A percentile compares a stretch with the other conserved stretches of the same genome.
Evolutionary conservation across 1,284 basidiomycete genomes (phyloP).

Genomic region (Sphaerobolus stellatus): DNA sequence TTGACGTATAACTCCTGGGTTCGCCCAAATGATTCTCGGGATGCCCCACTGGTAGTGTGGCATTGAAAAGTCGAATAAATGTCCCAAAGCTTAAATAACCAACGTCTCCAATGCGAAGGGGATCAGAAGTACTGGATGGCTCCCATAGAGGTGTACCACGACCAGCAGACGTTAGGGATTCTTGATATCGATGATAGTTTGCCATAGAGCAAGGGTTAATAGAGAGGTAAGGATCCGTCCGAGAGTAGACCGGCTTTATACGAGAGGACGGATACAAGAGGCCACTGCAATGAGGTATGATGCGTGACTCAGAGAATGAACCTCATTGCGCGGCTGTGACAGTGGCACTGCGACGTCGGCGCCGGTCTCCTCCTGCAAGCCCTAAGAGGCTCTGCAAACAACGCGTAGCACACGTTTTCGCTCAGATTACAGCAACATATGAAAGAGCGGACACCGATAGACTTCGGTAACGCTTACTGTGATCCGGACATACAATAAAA

Average conservation of each 20-base stretch:
- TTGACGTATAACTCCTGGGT: slow-evolving; percentile 2
- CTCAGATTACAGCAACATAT: too few species aligned
- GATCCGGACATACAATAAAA: too few species aligned
- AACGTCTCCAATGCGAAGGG: slow-evolving; percentile 7
- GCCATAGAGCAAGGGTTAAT: neutral
- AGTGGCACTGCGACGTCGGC: neutral
- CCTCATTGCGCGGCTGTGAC: neutral
- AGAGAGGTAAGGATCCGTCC: neutral
- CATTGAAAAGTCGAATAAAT: slow-evolving; percentile 10
- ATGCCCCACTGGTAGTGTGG: slow-evolving; percentile 6
- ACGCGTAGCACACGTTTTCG: too few species aligned
- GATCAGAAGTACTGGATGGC: neutral
- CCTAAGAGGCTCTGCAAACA: neutral
- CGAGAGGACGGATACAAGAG: neutral
- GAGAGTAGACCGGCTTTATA: neutral
- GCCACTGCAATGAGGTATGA: neutral
- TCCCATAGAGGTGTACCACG: slow-evolving; percentile 10
- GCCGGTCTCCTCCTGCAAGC: neutral
- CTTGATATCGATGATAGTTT: slow-evolving; percentile 7
- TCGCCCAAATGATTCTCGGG: slow-evolving; percentile 8
- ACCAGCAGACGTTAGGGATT: slow-evolving; percentile 5
- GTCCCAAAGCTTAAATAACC: slow-evolving; percentile 11
- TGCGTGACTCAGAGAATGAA: neutral
- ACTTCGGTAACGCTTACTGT: too few species aligned
- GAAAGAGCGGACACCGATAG: too few species aligned